Percentiles rank a stretch among this genome's conserved stretches.
Conservation (phyloP, 306 rosid species). For the Sicyos baderoa region DNA sequence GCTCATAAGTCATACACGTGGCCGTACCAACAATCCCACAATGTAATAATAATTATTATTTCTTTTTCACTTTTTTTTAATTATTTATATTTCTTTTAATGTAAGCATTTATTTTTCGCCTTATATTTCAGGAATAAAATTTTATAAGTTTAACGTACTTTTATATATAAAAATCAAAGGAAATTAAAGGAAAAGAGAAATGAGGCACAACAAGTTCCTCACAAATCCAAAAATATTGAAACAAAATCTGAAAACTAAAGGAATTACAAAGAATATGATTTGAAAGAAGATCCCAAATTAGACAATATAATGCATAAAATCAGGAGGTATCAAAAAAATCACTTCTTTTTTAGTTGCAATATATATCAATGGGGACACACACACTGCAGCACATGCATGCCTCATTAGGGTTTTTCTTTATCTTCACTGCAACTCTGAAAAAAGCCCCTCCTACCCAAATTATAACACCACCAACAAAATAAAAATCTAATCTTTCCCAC, state of each 20-base stretch:
- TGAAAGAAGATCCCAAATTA: background rate
- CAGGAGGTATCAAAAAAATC: background rate
- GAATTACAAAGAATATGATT: background rate
- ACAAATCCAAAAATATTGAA: background rate
- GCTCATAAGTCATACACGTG: too few relatives aligned
- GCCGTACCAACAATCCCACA: too few relatives aligned
- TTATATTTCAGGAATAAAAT: too few relatives aligned
- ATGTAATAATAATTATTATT: too few relatives aligned
- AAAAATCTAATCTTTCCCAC: background rate
- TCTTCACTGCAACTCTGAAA: slow-evolving; percentile 4
- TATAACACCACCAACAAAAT: background rate
- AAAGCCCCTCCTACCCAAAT: background rate
- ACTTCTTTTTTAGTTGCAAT: background rate
- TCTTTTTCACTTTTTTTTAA: too few relatives aligned
- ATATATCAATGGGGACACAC: background rate
- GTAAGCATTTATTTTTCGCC: too few relatives aligned
- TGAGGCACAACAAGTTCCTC: background rate
- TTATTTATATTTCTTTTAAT: too few relatives aligned
- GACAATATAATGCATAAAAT: slow-evolving; percentile 14
- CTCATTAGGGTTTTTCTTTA: slow-evolving; percentile 17
- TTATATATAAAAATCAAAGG: background rate
- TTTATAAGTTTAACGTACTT: too few relatives aligned
- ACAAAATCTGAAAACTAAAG: background rate
- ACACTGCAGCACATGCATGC: slow-evolving; percentile 7
- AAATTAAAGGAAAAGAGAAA: background rate